Conservation (phyloP, 2,329 filamentous ascomycete genomes). For the Penicillium sp. region DNA sequence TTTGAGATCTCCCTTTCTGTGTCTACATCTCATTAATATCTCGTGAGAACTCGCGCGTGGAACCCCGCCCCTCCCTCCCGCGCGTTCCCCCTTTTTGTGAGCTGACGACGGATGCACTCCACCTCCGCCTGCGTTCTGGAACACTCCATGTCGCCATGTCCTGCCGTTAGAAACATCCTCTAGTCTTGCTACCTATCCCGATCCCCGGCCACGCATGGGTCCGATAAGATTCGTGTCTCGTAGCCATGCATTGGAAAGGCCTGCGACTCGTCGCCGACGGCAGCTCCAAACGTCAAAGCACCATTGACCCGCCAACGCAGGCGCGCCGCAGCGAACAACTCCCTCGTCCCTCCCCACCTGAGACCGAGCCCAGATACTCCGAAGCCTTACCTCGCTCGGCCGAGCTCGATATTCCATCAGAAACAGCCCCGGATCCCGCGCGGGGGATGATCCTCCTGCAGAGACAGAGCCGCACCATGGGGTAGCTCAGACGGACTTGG, state of each 20-base stretch:
- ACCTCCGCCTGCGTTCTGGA: constrained; percentile 22
- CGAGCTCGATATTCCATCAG: constrained; percentile 10
- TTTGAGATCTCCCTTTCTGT: background rate
- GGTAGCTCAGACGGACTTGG: constrained; percentile 13
- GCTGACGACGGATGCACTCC: constrained; percentile 21
- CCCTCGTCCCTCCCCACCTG: constrained; percentile 30
- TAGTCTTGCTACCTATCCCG: background rate
- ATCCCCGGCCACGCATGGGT: constrained; percentile 16
- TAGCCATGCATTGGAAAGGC: constrained; percentile 41
- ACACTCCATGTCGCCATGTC: constrained; percentile 20
- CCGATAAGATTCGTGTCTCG: constrained; percentile 16
- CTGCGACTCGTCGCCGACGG: constrained; percentile 34
- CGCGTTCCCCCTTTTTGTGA: constrained; percentile 25
- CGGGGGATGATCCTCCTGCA: constrained; percentile 9
- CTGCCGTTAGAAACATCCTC: constrained; percentile 4
- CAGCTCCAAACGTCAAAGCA: constrained; percentile 33
- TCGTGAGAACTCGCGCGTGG: constrained; percentile 1
- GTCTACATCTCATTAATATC: background rate
- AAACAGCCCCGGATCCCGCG: constrained; percentile 12
- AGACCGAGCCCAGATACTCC: constrained; percentile 30
- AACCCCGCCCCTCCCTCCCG: constrained; percentile 9
- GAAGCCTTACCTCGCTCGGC: constrained; percentile 33
- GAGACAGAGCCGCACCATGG: constrained; percentile 15
- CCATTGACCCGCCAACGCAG: constrained; percentile 26
- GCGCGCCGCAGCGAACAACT: constrained; percentile 37